These are phyloP conservation scores for Talaromyces marneffei DNA, from an alignment of 2,329 filamentous ascomycete genomes.

Conservation along the genomic window DNA sequence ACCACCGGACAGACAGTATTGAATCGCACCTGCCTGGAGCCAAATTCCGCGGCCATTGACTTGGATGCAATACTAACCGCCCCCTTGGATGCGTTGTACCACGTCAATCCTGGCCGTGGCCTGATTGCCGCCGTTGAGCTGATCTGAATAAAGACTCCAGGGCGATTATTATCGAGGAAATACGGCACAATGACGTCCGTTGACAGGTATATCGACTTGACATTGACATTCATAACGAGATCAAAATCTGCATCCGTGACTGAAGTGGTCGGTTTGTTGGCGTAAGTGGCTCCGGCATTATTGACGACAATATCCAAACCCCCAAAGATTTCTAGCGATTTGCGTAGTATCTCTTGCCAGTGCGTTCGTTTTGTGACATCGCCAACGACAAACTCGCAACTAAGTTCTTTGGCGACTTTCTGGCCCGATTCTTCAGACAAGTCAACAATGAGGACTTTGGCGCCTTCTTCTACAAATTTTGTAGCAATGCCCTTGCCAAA, in stretches of 20 bases:
- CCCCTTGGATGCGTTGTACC: slow-evolving; percentile 40
- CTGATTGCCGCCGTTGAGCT: slow-evolving; percentile 35
- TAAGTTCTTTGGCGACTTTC: slow-evolving; percentile 20
- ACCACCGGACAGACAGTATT: slow-evolving; percentile 24
- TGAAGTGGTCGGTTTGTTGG: slow-evolving; percentile 32
- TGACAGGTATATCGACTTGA: slow-evolving; percentile 35
- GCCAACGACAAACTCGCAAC: slow-evolving; percentile 23
- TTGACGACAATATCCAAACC: slow-evolving; percentile 41
- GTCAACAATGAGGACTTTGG: slow-evolving; percentile 33
- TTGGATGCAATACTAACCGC: slow-evolving; percentile 30
- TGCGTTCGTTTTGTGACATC: slow-evolving; percentile 26
- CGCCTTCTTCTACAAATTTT: slow-evolving; percentile 33
- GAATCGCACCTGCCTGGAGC: slow-evolving; percentile 21
- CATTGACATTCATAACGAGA: slow-evolving; percentile 36
- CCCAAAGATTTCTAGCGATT: slow-evolving; percentile 17
- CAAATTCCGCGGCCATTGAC: slow-evolving; percentile 24
- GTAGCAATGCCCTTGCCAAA: slow-evolving; percentile 33
- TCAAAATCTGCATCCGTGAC: slow-evolving; percentile 39
- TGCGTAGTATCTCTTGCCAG: slow-evolving; percentile 23
- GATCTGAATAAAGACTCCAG: slow-evolving; percentile 37
- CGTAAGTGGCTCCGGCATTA: slow-evolving; percentile 38
- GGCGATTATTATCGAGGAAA: slow-evolving; percentile 28
- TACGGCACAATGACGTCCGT: slow-evolving; percentile 31
- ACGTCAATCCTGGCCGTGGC: slow-evolving; percentile 35
- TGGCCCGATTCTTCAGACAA: slow-evolving; percentile 27